These are phyloP conservation scores for Paecilomyces sp. DNA, from an alignment of 2,329 filamentous ascomycete species.

Conservation along the genomic window DNA sequence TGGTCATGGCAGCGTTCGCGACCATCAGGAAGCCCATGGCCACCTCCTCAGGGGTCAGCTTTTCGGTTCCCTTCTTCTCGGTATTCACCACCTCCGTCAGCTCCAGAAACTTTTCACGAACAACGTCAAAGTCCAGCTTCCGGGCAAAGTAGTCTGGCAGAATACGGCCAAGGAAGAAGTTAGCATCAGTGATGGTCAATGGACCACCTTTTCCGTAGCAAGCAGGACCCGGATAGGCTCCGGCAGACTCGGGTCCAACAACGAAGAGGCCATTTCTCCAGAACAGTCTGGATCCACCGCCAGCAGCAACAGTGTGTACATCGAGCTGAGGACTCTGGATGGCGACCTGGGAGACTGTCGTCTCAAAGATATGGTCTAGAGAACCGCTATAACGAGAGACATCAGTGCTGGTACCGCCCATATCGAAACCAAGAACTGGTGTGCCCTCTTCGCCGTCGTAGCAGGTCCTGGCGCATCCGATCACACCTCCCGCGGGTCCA, in stretches of 20 bases:
- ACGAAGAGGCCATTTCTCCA: conserved; percentile 83
- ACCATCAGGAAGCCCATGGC: conserved; percentile 17
- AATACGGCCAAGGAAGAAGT: conserved; percentile 74
- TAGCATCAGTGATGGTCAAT: conserved; percentile 88
- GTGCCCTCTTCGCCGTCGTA: conserved; percentile 73
- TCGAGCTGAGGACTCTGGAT: conserved; percentile 89
- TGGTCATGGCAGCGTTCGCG: conserved; percentile 15
- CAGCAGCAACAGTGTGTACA: conserved; percentile 89
- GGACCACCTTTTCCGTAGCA: conserved; percentile 89
- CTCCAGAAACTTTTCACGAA: conserved; percentile 34
- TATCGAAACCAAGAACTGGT: conserved; percentile 88
- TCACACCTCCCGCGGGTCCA: conserved; percentile 80
- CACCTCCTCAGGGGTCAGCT: conserved; percentile 18
- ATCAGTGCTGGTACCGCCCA: conserved; percentile 89
- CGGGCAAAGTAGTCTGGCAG: conserved; percentile 63
- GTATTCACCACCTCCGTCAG: conserved; percentile 39
- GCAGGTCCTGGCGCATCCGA: conserved; percentile 84
- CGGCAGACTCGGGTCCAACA: conserved; percentile 82
- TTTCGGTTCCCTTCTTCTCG: conserved; percentile 16
- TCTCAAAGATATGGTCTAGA: conserved; percentile 90
- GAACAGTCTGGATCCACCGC: conserved; percentile 62
- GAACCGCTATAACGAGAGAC: conserved; percentile 75
- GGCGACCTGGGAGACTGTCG: conserved; percentile 80
- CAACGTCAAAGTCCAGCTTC: conserved; percentile 36
- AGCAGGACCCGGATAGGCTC: conserved; percentile 81